These are phyloP conservation scores for Geotrichum histeridarum DNA, from an alignment of 1,139 yeast species.

Conservation along the genomic window DNA sequence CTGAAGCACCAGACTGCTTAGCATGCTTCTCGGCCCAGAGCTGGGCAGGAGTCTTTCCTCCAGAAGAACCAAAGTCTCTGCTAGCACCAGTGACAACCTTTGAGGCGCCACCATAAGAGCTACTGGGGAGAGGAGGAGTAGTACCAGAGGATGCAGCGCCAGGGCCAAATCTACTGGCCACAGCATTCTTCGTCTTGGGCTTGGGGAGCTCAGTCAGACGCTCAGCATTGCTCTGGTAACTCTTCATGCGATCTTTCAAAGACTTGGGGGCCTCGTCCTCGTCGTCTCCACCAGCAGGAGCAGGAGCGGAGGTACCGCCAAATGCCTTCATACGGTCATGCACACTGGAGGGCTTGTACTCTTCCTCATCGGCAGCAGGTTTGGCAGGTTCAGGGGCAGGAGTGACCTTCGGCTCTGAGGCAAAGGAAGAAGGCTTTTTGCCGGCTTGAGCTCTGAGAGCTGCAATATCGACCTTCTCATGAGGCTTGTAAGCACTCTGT, in stretches of 20 bases:
- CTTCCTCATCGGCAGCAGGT: constrained; percentile 29
- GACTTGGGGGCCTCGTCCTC: constrained; percentile 20
- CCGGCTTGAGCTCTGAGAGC: constrained; percentile 43
- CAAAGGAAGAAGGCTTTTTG: constrained; percentile 18
- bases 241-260: constrained; percentile 29
- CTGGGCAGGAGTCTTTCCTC: constrained; percentile 92
- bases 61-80: constrained; percentile 63
- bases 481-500: constrained; percentile 47
- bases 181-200: constrained; percentile 52
- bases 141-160: constrained; percentile 31
- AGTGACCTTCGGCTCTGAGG: constrained; percentile 7
- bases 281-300: constrained; percentile 23
- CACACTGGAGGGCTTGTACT: constrained; percentile 39
- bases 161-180: constrained; percentile 46
- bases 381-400: constrained; percentile 12
- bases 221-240: constrained; percentile 28
- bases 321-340: constrained; percentile 42
- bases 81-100: constrained; percentile 57
- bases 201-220: constrained; percentile 61
- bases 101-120: constrained; percentile 44
- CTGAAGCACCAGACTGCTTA: constrained; percentile 30
- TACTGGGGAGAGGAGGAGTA: constrained; percentile 41
- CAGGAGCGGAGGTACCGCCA: constrained; percentile 16
- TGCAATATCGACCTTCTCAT: constrained; percentile 54
- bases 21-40: constrained; percentile 92